Conservation (phyloP, 1,284 basidiomycete genomes). For the Kwoniella shivajii region DNA sequence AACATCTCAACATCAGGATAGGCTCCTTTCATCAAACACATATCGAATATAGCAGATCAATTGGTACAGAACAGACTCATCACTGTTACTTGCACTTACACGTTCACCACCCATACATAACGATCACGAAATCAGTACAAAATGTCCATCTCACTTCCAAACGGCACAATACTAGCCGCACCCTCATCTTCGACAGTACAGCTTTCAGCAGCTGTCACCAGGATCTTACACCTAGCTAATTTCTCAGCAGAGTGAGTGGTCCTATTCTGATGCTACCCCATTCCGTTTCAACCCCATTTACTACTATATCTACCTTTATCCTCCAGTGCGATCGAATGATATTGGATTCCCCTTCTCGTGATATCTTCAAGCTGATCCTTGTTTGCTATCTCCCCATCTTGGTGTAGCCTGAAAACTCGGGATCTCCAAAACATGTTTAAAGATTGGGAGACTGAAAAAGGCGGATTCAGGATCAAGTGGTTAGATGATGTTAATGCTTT, state of each 20-base stretch:
- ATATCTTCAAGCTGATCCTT: slow-evolving; percentile 3
- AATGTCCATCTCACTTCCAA: slow-evolving; percentile 54
- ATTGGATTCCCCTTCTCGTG: too few species aligned
- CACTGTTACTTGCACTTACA: background rate
- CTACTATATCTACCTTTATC: too few species aligned
- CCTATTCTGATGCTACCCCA: background rate
- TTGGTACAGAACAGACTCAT: too few species aligned
- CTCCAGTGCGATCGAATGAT: too few species aligned
- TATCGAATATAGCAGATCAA: too few species aligned
- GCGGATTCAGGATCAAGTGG: slow-evolving; percentile 99
- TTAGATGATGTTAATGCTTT: slow-evolving; percentile 92
- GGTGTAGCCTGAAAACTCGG: slow-evolving; percentile 78
- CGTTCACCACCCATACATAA: background rate
- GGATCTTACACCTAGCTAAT: slow-evolving; percentile 86
- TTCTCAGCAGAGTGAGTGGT: slow-evolving; percentile 73
- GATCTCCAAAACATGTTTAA: slow-evolving; percentile 90
- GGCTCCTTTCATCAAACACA: too few species aligned
- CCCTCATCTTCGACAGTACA: slow-evolving; percentile 38
- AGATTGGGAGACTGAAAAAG: slow-evolving; percentile 81
- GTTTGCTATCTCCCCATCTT: background rate
- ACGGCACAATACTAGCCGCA: slow-evolving; percentile 48
- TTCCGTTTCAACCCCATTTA: background rate
- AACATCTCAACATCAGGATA: too few species aligned
- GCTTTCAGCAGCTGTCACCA: slow-evolving; percentile 90
- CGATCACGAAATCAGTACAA: background rate